Conservation (phyloP, 805 yeast genomes). For the Wickerhamomyces mucosus region DNA sequence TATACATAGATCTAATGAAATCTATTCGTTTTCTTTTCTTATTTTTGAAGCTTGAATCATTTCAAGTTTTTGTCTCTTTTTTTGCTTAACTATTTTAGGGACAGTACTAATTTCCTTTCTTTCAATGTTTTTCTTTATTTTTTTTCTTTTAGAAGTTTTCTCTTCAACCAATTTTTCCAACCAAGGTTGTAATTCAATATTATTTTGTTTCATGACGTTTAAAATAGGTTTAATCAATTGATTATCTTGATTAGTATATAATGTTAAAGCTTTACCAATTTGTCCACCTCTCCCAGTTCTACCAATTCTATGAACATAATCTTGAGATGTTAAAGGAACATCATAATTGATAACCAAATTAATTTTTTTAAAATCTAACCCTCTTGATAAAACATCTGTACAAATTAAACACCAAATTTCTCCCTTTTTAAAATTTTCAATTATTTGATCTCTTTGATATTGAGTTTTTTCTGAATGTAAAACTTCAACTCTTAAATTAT, state of each 20-base stretch:
- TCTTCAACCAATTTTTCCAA: conserved; percentile 63
- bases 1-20: neutral
- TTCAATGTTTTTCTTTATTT: conserved; percentile 48
- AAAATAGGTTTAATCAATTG: conserved; percentile 71
- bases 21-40: conserved; percentile 32
- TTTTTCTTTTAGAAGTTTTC: conserved; percentile 48
- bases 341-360: conserved; percentile 93
- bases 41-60: conserved; percentile 73
- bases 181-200: conserved; percentile 70
- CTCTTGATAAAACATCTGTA: conserved; percentile 93
- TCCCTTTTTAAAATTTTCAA: conserved; percentile 79
- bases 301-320: conserved; percentile 96
- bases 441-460: conserved; percentile 74
- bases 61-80: conserved; percentile 51
- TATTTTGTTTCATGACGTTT: conserved; percentile 94
- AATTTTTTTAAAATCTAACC: conserved; percentile 95
- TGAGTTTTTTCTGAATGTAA: conserved; percentile 93
- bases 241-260: conserved; percentile 85
- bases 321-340: conserved; percentile 88
- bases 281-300: conserved; percentile 97
- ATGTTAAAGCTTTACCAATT: conserved; percentile 79
- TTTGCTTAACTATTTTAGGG: conserved; percentile 55
- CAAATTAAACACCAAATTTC: conserved; percentile 94
- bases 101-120: conserved; percentile 80
- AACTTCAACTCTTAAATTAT: conserved; percentile 86